These are phyloP conservation scores for Cochlearia excelsa DNA, from an alignment of 345 rosid species.

Conservation along the genomic window DNA sequence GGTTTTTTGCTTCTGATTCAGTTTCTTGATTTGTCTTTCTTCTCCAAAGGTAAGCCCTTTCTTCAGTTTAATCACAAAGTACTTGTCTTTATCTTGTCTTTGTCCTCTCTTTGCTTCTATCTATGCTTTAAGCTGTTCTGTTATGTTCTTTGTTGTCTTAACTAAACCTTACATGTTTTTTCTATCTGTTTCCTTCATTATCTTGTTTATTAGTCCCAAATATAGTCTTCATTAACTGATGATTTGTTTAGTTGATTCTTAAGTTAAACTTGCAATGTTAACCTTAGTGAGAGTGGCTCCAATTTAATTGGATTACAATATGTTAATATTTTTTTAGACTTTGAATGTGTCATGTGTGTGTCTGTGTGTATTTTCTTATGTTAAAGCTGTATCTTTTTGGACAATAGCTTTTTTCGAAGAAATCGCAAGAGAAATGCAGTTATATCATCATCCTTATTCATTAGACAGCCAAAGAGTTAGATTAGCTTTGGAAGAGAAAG, in stretches of 20 bases:
- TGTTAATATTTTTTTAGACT: too few relatives aligned
- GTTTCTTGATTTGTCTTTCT: slow-evolving; percentile 15
- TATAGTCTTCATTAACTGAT: background rate
- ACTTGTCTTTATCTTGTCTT: background rate
- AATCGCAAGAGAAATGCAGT: slow-evolving; percentile 56
- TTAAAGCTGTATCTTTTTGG: slow-evolving; percentile 13
- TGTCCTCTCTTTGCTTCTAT: background rate
- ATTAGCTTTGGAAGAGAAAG: slow-evolving; percentile 86
- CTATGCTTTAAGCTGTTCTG: slow-evolving; percentile 8
- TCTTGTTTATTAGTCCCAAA: slow-evolving; percentile 3
- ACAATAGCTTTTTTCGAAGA: background rate
- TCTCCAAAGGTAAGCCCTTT: slow-evolving; percentile 9
- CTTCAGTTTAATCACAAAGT: background rate
- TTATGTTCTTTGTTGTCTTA: slow-evolving; percentile 6
- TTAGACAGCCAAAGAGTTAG: slow-evolving; percentile 86
- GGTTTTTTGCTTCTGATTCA: slow-evolving; percentile 24
- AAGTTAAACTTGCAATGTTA: too few relatives aligned
- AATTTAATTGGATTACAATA: too few relatives aligned
- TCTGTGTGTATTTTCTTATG: slow-evolving; percentile 12
- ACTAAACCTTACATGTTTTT: background rate
- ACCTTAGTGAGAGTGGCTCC: too few relatives aligned
- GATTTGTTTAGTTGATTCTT: slow-evolving; percentile 5
- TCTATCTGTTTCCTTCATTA: slow-evolving; percentile 6
- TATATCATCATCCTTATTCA: slow-evolving; percentile 89
- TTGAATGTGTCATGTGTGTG: background rate